Conservation (phyloP, 2,329 filamentous ascomycete species). For the Davidsoniella eucalypti region DNA sequence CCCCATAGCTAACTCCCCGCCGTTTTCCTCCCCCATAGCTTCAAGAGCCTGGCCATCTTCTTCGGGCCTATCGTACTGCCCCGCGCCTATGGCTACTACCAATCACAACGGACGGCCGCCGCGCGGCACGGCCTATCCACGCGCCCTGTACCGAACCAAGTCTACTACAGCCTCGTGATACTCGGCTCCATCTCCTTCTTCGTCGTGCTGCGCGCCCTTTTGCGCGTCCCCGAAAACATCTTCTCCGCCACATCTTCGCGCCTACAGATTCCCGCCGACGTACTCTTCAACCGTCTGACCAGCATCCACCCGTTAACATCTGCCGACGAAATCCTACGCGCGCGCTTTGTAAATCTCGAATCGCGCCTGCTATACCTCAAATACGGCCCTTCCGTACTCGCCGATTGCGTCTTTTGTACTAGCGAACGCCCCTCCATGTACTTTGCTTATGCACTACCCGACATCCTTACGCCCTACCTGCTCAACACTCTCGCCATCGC, state of each 20-base stretch:
- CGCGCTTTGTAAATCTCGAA: conserved; percentile 52
- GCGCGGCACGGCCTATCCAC: conserved; percentile 25
- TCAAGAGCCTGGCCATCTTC: conserved; percentile 41
- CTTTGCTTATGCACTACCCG: conserved; percentile 64
- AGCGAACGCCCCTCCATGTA: conserved; percentile 54
- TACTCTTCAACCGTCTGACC: conserved; percentile 63
- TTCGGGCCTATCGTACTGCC: conserved; percentile 59
- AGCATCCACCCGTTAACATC: conserved; percentile 40
- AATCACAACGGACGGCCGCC: conserved; percentile 31
- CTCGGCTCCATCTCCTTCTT: conserved; percentile 33
- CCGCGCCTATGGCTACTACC: conserved; percentile 47
- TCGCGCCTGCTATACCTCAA: conserved; percentile 68
- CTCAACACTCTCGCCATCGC: conserved; percentile 58
- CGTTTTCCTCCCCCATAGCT: conserved; percentile 20
- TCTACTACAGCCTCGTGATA: conserved; percentile 41
- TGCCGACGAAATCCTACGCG: conserved; percentile 47
- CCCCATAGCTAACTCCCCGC: neutral
- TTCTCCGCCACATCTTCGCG: conserved; percentile 64
- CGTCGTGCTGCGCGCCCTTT: conserved; percentile 44
- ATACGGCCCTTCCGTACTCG: conserved; percentile 59
- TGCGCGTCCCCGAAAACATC: conserved; percentile 62
- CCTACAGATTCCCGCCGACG: conserved; percentile 68
- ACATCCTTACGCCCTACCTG: conserved; percentile 61
- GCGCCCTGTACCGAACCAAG: conserved; percentile 35
- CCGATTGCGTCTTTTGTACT: conserved; percentile 67